A percentile compares a stretch with the other conserved stretches of the same genome.
Evolutionary conservation across 2,329 filamentous ascomycete genomes (phyloP).

Genomic region (Ustulina deusta): DNA sequence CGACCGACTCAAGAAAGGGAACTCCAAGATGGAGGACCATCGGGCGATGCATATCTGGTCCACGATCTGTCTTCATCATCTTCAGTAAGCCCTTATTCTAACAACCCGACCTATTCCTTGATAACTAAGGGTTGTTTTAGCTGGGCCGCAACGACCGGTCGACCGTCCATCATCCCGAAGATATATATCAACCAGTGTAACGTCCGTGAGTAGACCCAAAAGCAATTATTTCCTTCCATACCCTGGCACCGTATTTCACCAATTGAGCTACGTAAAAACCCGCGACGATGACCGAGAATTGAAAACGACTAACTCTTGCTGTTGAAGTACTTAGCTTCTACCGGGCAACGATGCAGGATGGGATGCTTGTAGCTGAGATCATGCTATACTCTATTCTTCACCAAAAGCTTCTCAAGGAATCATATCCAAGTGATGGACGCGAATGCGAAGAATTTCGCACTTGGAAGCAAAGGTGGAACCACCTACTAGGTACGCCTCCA

Average conservation of each 20-base stretch:
- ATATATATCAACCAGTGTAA: constrained; percentile 56
- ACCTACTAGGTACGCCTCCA: constrained; percentile 49
- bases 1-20: constrained; percentile 51
- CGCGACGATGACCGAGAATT: neutral
- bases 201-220: constrained; percentile 39
- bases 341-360: constrained; percentile 56
- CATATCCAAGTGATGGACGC: constrained; percentile 49
- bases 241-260: neutral
- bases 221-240: neutral
- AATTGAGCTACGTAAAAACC: neutral
- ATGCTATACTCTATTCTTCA: constrained; percentile 54
- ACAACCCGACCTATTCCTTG: neutral
- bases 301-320: constrained; percentile 13
- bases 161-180: constrained; percentile 54
- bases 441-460: constrained; percentile 51
- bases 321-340: constrained; percentile 54
- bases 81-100: constrained; percentile 48
- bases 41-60: constrained; percentile 54
- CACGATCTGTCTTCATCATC: constrained; percentile 54
- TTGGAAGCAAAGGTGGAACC: constrained; percentile 54
- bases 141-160: constrained; percentile 57
- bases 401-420: constrained; percentile 51
- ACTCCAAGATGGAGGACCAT: constrained; percentile 51
- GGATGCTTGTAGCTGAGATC: constrained; percentile 57
- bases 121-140: constrained; percentile 42